phyloP scores from a whole-genome alignment of 2,329 filamentous ascomycete species.

The Chrysosporium keratinophilum region DNA sequence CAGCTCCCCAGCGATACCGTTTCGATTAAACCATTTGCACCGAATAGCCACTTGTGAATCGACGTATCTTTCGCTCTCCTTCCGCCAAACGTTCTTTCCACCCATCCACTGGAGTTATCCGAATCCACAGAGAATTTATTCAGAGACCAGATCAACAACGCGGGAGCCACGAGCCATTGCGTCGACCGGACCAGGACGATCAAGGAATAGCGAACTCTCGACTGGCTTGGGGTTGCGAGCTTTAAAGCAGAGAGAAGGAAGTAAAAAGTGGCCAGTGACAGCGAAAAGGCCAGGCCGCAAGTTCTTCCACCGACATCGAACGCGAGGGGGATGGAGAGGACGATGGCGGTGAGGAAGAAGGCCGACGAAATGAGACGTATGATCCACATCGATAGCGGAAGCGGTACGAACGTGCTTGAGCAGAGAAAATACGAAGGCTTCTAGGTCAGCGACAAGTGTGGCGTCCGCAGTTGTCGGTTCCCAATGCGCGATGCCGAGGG shows the following conservation, averaged over 20 bases:
- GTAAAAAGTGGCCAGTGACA: slow-evolving; percentile 82
- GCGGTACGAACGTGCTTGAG: background rate
- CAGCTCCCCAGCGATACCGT: slow-evolving; percentile 70
- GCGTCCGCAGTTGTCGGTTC: background rate
- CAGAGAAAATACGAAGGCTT: background rate
- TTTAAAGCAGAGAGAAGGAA: slow-evolving; percentile 73
- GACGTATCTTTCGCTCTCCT: slow-evolving; percentile 54
- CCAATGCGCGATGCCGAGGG: too few relatives aligned
- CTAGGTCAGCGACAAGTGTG: background rate
- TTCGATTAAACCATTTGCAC: slow-evolving; percentile 72
- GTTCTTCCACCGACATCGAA: slow-evolving; percentile 96
- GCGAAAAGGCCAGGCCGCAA: slow-evolving; percentile 86
- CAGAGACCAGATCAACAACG: slow-evolving; percentile 85
- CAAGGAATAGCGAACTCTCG: slow-evolving; percentile 62
- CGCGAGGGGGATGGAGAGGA: slow-evolving; percentile 90
- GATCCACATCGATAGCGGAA: slow-evolving; percentile 59
- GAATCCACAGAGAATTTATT: slow-evolving; percentile 90
- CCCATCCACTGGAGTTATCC: slow-evolving; percentile 60
- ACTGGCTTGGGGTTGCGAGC: slow-evolving; percentile 67
- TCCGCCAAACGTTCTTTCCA: slow-evolving; percentile 63
- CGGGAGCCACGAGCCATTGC: slow-evolving; percentile 79
- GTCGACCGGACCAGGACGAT: slow-evolving; percentile 59
- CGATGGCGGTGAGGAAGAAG: slow-evolving; percentile 79
- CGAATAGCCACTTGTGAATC: slow-evolving; percentile 76
- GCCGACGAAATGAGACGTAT: slow-evolving; percentile 68